Evolutionary conservation across 768 basidiomycete species (phyloP).

Genomic region (Boletus edulis): DNA sequence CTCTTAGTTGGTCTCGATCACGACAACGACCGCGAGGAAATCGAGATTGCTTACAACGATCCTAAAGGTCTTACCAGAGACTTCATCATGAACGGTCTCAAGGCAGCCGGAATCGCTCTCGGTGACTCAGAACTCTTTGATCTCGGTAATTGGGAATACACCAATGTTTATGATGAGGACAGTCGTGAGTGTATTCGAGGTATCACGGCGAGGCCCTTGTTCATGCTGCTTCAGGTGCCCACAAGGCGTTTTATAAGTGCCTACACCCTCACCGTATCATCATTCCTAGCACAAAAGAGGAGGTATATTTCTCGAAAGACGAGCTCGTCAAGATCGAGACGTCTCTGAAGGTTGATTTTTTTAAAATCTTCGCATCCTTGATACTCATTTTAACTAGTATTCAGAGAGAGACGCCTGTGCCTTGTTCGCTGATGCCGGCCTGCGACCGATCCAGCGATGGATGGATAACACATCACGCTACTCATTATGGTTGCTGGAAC

Average conservation of each 20-base stretch:
- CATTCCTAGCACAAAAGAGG: constrained; percentile 44
- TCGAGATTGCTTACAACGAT: constrained; percentile 89
- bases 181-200: constrained; percentile 36
- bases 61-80: constrained; percentile 62
- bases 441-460: constrained; percentile 90
- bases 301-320: constrained; percentile 56
- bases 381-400: constrained; percentile 50
- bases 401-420: constrained; percentile 66
- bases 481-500: constrained; percentile 89
- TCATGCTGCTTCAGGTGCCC: constrained; percentile 52
- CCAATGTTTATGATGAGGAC: constrained; percentile 55
- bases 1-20: constrained; percentile 91
- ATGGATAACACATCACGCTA: constrained; percentile 67
- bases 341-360: constrained; percentile 72
- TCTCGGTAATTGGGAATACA: constrained; percentile 73
- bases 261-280: constrained; percentile 54
- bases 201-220: not conserved
- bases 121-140: constrained; percentile 66
- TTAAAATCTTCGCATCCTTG: not conserved
- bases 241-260: constrained; percentile 83
- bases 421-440: constrained; percentile 69
- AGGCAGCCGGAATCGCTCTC: constrained; percentile 61
- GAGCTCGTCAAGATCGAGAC: constrained; percentile 86
- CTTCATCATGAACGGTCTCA: constrained; percentile 88
- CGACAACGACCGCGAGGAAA: constrained; percentile 61